phyloP scores from a whole-genome alignment of 2,329 filamentous ascomycete genomes.

The Aspergillus caelatus region DNA sequence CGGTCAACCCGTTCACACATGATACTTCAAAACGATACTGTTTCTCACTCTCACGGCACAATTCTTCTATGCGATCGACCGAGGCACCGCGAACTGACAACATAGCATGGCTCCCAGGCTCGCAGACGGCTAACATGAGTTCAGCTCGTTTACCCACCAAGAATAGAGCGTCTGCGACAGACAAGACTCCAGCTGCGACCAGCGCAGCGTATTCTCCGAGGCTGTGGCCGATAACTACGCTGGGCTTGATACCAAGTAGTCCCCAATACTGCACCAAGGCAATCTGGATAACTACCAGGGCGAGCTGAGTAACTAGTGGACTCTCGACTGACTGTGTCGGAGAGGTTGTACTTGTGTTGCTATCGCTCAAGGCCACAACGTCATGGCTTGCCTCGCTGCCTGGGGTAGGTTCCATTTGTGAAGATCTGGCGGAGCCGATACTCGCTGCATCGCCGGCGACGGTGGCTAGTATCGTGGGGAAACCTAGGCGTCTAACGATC shows the following conservation, averaged over 20 bases:
- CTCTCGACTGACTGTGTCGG: too few relatives aligned
- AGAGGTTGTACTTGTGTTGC: too few relatives aligned
- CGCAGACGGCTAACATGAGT: slow-evolving; percentile 67
- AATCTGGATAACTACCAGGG: slow-evolving; percentile 42
- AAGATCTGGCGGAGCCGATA: too few relatives aligned
- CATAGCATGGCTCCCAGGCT: slow-evolving; percentile 68
- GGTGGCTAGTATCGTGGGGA: slow-evolving; percentile 23
- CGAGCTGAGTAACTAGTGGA: slow-evolving; percentile 40
- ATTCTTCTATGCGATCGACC: slow-evolving; percentile 47
- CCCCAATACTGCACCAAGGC: slow-evolving; percentile 37
- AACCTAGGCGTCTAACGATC: slow-evolving; percentile 25
- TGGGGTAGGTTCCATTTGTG: too few relatives aligned
- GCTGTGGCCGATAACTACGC: slow-evolving; percentile 59
- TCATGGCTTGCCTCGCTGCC: too few relatives aligned
- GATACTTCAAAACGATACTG: slow-evolving; percentile 57
- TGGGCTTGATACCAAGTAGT: slow-evolving; percentile 32
- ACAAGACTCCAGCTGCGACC: slow-evolving; percentile 36
- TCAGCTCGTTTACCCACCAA: slow-evolving; percentile 71
- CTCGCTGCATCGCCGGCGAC: too few relatives aligned
- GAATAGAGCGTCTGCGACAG: slow-evolving; percentile 54
- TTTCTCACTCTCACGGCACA: not conserved
- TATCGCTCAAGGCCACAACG: too few relatives aligned
- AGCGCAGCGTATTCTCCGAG: slow-evolving; percentile 44
- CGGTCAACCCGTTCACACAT: slow-evolving; percentile 75
- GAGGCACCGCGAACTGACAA: slow-evolving; percentile 54